These are phyloP conservation scores for Corylus heterophylla DNA, from an alignment of 306 rosid genomes.

Conservation along the genomic window DNA sequence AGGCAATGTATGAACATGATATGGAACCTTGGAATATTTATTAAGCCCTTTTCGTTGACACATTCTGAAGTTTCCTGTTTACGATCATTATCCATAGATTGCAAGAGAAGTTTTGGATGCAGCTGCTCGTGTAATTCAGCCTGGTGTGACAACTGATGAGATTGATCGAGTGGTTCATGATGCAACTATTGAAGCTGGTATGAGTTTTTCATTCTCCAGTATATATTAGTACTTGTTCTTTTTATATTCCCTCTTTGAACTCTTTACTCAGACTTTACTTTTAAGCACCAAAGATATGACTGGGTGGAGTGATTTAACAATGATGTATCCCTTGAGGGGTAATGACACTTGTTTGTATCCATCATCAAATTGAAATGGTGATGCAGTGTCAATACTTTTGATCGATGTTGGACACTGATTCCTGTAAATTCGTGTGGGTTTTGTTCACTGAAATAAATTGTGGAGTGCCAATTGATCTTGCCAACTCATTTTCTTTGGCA, in stretches of 20 bases:
- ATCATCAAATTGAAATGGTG: too few relatives aligned
- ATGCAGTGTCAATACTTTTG: not conserved
- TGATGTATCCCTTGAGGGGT: not conserved
- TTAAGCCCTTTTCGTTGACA: not conserved
- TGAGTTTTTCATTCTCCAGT: slow-evolving; percentile 21
- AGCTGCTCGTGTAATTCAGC: slow-evolving; percentile 76
- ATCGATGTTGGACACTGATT: not conserved
- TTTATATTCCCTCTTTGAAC: not conserved
- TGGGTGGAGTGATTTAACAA: not conserved
- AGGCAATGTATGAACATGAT: not conserved
- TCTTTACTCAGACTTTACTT: not conserved
- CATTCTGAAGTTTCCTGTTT: not conserved
- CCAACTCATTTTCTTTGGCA: not conserved
- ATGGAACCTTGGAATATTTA: not conserved
- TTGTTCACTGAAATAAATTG: too few relatives aligned
- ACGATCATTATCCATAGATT: slow-evolving; percentile 47
- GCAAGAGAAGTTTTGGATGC: slow-evolving; percentile 90
- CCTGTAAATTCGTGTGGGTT: too few relatives aligned
- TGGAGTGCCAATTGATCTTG: not conserved
- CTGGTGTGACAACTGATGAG: slow-evolving; percentile 97
- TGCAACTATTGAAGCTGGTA: slow-evolving; percentile 89
- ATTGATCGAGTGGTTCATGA: slow-evolving; percentile 92
- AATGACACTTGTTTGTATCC: too few relatives aligned
- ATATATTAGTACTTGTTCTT: not conserved
- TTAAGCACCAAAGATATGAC: not conserved